Evolutionary conservation across 352 stramenopile species (phyloP), one percentile per base, ranked within the genome.

Genomic region (Phytophthora palmivora): DNA sequence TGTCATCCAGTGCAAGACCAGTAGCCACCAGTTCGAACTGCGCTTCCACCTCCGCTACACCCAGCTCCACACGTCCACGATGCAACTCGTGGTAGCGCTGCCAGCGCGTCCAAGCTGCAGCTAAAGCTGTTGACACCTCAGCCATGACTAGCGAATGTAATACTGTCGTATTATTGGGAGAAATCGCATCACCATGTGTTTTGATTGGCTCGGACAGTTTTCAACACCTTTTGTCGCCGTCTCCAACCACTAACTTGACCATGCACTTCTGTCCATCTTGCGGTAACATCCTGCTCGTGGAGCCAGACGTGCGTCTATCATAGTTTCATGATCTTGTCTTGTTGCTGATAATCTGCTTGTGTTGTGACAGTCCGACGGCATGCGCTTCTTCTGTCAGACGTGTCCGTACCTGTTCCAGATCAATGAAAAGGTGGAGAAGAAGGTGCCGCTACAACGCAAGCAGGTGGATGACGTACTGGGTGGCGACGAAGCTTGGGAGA

Each of bases 381-480:
- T 96, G 84, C 87, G 85, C 47, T 96, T 96, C 79, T 96, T 94
- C 72, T 96, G 88, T 60, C 85, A 94, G 63, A 94, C 88, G 38
- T 96, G 88, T 55, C 88, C 88, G 15, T 96, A 96, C 63, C 65
- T 96, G 64, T 95, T 91, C 70, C 83, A 95, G 66, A 94, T 96
- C 67, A 82, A 88, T 49, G 81, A 91, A 12, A 92, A 93, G 66
- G 84, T 95, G 16, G 83, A 94, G 73, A 96, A 96, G 77, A 95
- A 92, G 47, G 85, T 96, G 55, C 84, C 86, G 21, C 67, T 98
- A 37, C 93, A 98, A 68, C 87, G 94, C 54, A 99, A 99, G 78
- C 89, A 98, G 63, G 97, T 99, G 22, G 97, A 99, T 77, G 97
- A 99, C 79, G 97, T 99, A 52, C 82, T 99, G 21, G 97, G 98